Evolutionary conservation across 2,329 filamentous ascomycete genomes (phyloP).

Genomic region (Fusarium fujikuroi): DNA sequence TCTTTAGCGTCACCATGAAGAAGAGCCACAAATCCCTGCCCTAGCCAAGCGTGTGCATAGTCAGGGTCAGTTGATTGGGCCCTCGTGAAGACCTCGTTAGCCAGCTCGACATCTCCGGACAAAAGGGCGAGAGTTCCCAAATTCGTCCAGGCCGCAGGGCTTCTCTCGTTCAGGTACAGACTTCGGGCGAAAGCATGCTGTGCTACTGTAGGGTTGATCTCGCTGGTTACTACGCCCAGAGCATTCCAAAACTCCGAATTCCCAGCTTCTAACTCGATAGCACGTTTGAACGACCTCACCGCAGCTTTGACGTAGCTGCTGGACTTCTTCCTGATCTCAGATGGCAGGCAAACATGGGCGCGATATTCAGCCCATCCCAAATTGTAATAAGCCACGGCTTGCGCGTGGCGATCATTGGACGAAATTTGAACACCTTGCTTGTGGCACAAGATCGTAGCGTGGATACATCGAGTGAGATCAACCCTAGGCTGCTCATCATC

Average conservation of each 20-base stretch:
- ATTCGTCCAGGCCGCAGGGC: slow-evolving; percentile 88
- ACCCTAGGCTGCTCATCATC: slow-evolving; percentile 60
- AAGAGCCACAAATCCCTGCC: slow-evolving; percentile 87
- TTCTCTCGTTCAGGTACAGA: slow-evolving; percentile 90
- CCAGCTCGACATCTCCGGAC: slow-evolving; percentile 84
- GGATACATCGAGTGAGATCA: slow-evolving; percentile 69
- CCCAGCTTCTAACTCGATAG: slow-evolving; percentile 93
- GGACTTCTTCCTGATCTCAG: slow-evolving; percentile 63
- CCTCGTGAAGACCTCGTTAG: slow-evolving; percentile 88
- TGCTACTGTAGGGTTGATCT: slow-evolving; percentile 84
- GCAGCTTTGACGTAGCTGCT: slow-evolving; percentile 81
- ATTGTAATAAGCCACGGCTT: slow-evolving; percentile 97
- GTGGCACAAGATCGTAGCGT: slow-evolving; percentile 82
- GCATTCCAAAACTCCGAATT: slow-evolving; percentile 99
- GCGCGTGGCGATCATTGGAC: slow-evolving; percentile 81
- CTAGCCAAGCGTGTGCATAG: slow-evolving; percentile 92
- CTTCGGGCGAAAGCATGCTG: slow-evolving; percentile 95
- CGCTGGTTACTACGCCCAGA: slow-evolving; percentile 88
- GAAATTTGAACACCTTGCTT: slow-evolving; percentile 85
- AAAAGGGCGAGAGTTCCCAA: slow-evolving; percentile 86
- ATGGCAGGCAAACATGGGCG: slow-evolving; percentile 75
- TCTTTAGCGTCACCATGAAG: slow-evolving; percentile 79
- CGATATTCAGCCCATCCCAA: slow-evolving; percentile 93
- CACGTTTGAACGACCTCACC: slow-evolving; percentile 91
- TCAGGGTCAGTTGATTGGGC: slow-evolving; percentile 96